A percentile compares a stretch with the other conserved stretches of the same genome.
Conservation (phyloP, 768 basidiomycete genomes). For the Rhizopogon salebrosus region DNA sequence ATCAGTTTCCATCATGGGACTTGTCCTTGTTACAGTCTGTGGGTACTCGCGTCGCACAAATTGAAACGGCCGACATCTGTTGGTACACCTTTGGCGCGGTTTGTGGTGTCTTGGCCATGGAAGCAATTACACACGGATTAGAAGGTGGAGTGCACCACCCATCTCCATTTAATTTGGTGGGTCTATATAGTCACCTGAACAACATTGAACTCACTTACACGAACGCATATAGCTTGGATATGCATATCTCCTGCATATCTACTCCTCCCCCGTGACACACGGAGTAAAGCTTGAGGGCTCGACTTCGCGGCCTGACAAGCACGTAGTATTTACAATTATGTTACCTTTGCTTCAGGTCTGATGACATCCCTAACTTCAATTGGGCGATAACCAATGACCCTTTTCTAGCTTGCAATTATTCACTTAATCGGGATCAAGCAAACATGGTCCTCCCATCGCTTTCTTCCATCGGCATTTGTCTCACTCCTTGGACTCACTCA, state of each 20-base stretch:
- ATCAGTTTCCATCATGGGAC: conserved; percentile 31
- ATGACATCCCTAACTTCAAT: conserved; percentile 3
- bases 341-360: conserved; percentile 69
- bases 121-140: conserved; percentile 61
- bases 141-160: conserved; percentile 56
- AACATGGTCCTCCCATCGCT: conserved; percentile 59
- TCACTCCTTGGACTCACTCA: conserved; percentile 57
- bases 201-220: conserved; percentile 7
- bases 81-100: conserved; percentile 72
- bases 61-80: conserved; percentile 59
- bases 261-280: conserved; percentile 63
- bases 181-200: conserved; percentile 20
- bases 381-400: background rate
- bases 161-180: conserved; percentile 68
- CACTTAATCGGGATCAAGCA: conserved; percentile 64
- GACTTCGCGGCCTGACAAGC: conserved; percentile 65
- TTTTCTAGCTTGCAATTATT: conserved; percentile 49
- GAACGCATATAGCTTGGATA: conserved; percentile 55
- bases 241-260: conserved; percentile 70
- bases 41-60: conserved; percentile 39
- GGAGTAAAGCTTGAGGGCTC: conserved; percentile 31
- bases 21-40: conserved; percentile 30
- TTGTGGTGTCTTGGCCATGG: conserved; percentile 59
- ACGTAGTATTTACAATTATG: conserved; percentile 66
- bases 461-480: conserved; percentile 62